Percentiles rank a stretch among this genome's conserved stretches.
Conservation (phyloP, 2,329 filamentous ascomycete species). For the Fusarium verrucosum region DNA sequence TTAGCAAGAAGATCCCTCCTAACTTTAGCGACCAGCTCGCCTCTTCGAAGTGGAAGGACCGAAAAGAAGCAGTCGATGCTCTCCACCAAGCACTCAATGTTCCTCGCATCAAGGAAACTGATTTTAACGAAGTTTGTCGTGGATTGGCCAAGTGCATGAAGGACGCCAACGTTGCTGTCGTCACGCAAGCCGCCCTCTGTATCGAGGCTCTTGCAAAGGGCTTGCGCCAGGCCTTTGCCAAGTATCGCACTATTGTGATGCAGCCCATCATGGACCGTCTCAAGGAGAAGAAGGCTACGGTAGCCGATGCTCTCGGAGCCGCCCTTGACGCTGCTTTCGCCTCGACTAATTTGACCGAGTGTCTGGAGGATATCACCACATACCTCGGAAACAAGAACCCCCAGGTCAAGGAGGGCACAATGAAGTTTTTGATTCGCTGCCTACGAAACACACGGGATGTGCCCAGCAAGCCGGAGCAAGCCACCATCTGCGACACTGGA, state of each 20-base stretch:
- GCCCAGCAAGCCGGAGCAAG: slow-evolving; percentile 84
- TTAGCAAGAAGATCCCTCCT: slow-evolving; percentile 80
- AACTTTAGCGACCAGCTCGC: slow-evolving; percentile 84
- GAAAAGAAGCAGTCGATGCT: slow-evolving; percentile 91
- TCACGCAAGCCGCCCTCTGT: slow-evolving; percentile 91
- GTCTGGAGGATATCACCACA: slow-evolving; percentile 87
- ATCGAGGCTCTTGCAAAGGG: slow-evolving; percentile 90
- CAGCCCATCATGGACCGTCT: slow-evolving; percentile 91
- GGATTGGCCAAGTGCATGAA: slow-evolving; percentile 97
- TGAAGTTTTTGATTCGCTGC: slow-evolving; percentile 91
- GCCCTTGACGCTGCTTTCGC: slow-evolving; percentile 78
- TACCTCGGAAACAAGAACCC: slow-evolving; percentile 95
- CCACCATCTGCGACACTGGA: slow-evolving; percentile 83
- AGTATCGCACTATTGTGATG: slow-evolving; percentile 83
- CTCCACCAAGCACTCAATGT: slow-evolving; percentile 81
- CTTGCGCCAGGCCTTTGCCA: slow-evolving; percentile 78
- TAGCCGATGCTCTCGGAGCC: slow-evolving; percentile 86
- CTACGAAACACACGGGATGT: slow-evolving; percentile 84
- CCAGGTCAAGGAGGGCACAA: slow-evolving; percentile 94
- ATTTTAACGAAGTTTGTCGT: slow-evolving; percentile 84
- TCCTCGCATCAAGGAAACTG: slow-evolving; percentile 89
- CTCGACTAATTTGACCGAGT: slow-evolving; percentile 79
- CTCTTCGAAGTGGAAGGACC: slow-evolving; percentile 97
- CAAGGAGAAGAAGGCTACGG: slow-evolving; percentile 94
- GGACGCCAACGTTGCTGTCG: slow-evolving; percentile 95